Conservation (phyloP, 805 yeast species). For the Barnettozyma pratensis region DNA sequence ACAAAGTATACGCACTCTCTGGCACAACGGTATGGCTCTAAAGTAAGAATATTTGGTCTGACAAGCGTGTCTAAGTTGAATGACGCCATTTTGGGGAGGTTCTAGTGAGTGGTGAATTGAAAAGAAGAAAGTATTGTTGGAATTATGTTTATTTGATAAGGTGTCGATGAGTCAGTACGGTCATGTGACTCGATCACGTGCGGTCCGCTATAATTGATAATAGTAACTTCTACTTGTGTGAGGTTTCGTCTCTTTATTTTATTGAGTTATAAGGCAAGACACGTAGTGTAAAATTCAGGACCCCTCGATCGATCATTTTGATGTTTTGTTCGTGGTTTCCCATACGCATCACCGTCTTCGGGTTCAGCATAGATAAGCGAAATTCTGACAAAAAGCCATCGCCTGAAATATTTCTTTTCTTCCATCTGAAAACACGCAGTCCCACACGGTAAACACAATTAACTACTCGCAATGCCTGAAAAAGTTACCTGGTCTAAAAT, state of each 20-base stretch:
- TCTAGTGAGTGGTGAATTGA: not conserved
- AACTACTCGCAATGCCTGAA: not conserved
- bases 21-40: conserved; percentile 95
- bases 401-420: not conserved
- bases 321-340: not conserved
- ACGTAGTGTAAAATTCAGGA: too few relatives aligned
- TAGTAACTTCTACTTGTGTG: too few relatives aligned
- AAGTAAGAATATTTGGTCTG: conserved; percentile 75
- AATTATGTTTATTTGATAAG: not conserved
- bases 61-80: conserved; percentile 56
- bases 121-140: too few relatives aligned
- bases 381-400: not conserved
- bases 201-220: too few relatives aligned
- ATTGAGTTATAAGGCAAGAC: too few relatives aligned
- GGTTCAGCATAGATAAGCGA: not conserved
- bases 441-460: too few relatives aligned
- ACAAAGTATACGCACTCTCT: conserved; percentile 50
- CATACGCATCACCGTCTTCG: not conserved
- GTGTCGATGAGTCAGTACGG: not conserved
- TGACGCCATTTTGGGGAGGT: conserved; percentile 27
- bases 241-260: too few relatives aligned
- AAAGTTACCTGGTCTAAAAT: not conserved
- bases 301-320: too few relatives aligned
- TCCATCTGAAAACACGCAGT: too few relatives aligned
- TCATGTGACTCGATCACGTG: too few relatives aligned